Base-by-base conservation (phyloP, 345 rosid genomes). In the Melaleuca quinquenervia region DNA sequence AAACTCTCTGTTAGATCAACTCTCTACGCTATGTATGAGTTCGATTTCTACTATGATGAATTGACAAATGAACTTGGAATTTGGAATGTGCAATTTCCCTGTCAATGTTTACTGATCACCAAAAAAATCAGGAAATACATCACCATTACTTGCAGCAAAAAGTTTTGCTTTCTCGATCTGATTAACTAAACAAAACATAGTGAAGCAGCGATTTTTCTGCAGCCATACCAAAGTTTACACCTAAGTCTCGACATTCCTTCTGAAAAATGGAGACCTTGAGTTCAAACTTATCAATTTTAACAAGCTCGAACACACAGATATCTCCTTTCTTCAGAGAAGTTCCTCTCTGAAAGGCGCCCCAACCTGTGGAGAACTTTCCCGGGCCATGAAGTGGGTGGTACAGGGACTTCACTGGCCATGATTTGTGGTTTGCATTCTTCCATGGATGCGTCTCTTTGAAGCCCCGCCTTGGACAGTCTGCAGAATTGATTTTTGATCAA, bases 71-170 rank as follows among this genome's bases (percentile, higher is more conserved):
- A 27, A 29, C 41, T 41, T 5, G 8, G 41, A 7, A 62, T 0
- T 62, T 7, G 2, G 75, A 29, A 62, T 3, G 15, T 60, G 36
- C 9, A n/a, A 13, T 0, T 1, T 13, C 0, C 36, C 6, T 7
- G 5, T 16, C 0, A 5, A 60, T 60, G 20, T 60, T 27, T 9
- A 14, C 36, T 60, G 7, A 10, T 27, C 21, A 14, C 1, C 6
- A 55, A 55, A 55, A 55, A 0, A 24, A 22, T 3, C 0, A 55
- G 60, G 60, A 55, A 55, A 10, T 10, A 55, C 27, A 55, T 10
- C 3, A 9, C 60, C 13, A 24, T 55, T 24, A 24, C 12, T 55
- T 55, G 60, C 60, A 3, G 60, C 13, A 55, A n/a, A 14, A 55
- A 55, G 26, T 13, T 24, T 0, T 55, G 22, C 60, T 10, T 55